Evolutionary conservation across 1,284 basidiomycete species (phyloP), one percentile per base, ranked within the genome.

Genomic region (Fereydounia khargensis): DNA sequence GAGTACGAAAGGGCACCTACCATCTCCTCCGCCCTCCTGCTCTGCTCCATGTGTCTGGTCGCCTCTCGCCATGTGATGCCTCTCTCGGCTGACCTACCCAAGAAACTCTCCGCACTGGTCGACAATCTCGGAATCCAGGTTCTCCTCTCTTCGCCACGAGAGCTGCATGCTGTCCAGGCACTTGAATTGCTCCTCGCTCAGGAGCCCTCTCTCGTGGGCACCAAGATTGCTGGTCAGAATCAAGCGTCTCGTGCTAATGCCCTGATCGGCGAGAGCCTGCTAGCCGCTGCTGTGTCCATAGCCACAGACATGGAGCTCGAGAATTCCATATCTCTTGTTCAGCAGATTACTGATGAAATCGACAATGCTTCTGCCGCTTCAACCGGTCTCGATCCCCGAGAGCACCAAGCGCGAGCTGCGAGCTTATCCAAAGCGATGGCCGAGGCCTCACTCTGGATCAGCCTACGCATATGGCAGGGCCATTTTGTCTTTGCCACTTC

Each of bases 71-170:
- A 61, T 28, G 51, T 46, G 13, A 56, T 55, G 58, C 58, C 52
- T 2, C 52, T 61, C 34, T 47, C 48, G 25, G 52, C 48, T n/a
- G 22, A 42, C 3, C 43, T 61, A 0, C 48, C 58, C 23, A 30
- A 22, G 31, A 47, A 52, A 34, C 48, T 61, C 16, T 55, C 52
- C 28, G 50, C 52, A 16, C 40, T 55, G 3, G 44, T 61, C 20
- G 58, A 61, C 35, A 47, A 51, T 13, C 48, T 61, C n/a, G 58
- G 58, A 24, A 56, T 48, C 3, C 58, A 61, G 35, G 52, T 61
- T 24, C 19, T 61, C 27, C 51, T 61, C 24, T 52, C 52, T 3
- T 47, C 47, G 3, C 52, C 58, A 6, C 31, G 58, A n/a, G 51
- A 52, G 25, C 41, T 61, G 41, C 55, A 55, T 35, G 56, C 58